Conservation (phyloP, 2,329 filamentous ascomycete species). For the Incumbomyces lentus region DNA sequence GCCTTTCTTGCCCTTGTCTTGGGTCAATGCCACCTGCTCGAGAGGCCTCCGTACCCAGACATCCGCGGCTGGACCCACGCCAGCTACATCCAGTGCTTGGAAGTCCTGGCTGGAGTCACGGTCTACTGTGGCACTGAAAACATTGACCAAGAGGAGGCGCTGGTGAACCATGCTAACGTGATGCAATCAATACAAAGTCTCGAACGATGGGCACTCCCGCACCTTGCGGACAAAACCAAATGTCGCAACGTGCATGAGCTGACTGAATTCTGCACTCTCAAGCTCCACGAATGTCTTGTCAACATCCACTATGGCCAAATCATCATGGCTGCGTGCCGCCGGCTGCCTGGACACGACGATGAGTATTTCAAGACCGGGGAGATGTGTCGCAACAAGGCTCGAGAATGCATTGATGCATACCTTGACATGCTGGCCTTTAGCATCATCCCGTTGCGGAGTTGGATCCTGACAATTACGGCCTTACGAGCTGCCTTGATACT, state of each 20-base stretch:
- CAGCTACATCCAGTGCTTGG: constrained; percentile 1
- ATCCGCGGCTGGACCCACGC: neutral
- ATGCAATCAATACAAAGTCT: constrained; percentile 1
- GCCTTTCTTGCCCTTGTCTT: constrained; percentile 2
- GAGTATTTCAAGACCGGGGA: constrained; percentile 5
- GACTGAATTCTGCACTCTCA: constrained; percentile 1
- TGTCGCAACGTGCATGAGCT: constrained; percentile 4
- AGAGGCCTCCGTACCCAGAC: neutral
- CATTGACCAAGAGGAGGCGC: constrained; percentile 2
- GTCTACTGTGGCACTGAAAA: constrained; percentile 3
- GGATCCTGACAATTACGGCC: constrained; percentile 4
- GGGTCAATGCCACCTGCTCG: constrained; percentile 1
- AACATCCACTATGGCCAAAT: constrained; percentile 5
- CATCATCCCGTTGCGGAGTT: constrained; percentile 3
- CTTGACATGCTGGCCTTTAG: constrained; percentile 5
- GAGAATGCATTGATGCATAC: constrained; percentile 3
- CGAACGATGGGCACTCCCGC: constrained; percentile 1
- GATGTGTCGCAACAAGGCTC: constrained; percentile 1
- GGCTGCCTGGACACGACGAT: constrained; percentile 1
- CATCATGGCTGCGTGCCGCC: constrained; percentile 6
- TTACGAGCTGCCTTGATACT: constrained; percentile 48
- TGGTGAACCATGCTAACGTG: constrained; percentile 1
- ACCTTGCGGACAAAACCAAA: constrained; percentile 2
- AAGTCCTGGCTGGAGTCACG: neutral
- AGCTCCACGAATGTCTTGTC: constrained; percentile 4